These are phyloP conservation scores for Solanum piurae DNA, from an alignment of 257 asterid species.

Conservation along the genomic window DNA sequence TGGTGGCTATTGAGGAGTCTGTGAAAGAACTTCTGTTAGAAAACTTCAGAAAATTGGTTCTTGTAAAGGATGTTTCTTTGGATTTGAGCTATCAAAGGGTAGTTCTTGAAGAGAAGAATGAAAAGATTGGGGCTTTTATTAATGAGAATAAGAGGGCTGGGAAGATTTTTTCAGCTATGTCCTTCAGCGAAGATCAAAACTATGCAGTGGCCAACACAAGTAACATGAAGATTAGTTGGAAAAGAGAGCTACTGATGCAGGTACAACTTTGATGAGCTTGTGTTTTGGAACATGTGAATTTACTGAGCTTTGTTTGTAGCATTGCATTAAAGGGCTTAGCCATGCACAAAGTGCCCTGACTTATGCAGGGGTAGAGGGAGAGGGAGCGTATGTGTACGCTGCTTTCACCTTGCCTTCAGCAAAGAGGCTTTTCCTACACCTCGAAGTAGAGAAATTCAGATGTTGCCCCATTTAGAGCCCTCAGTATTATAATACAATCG, in stretches of 20 bases:
- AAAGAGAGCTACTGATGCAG: constrained; percentile 78
- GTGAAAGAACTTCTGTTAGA: constrained; percentile 34
- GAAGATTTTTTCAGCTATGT: constrained; percentile 85
- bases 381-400: background rate
- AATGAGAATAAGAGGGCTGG: constrained; percentile 85
- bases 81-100: constrained; percentile 78
- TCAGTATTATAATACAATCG: background rate
- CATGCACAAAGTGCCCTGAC: background rate
- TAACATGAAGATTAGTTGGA: constrained; percentile 32
- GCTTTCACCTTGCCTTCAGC: background rate
- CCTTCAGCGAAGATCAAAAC: constrained; percentile 39
- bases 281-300: background rate
- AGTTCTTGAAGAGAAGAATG: constrained; percentile 34
- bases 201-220: constrained; percentile 19
- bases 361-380: background rate
- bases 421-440: background rate
- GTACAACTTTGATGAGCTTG: constrained; percentile 14
- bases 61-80: constrained; percentile 77
- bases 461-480: background rate
- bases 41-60: constrained; percentile 57
- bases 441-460: background rate
- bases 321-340: background rate
- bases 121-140: constrained; percentile 39
- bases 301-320: background rate
- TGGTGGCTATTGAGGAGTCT: constrained; percentile 59